A percentile compares a stretch with the other conserved stretches of the same genome.
These are phyloP conservation scores for Casuarina equisetifolia DNA, from an alignment of 306 rosid species.

Conservation along the genomic window DNA sequence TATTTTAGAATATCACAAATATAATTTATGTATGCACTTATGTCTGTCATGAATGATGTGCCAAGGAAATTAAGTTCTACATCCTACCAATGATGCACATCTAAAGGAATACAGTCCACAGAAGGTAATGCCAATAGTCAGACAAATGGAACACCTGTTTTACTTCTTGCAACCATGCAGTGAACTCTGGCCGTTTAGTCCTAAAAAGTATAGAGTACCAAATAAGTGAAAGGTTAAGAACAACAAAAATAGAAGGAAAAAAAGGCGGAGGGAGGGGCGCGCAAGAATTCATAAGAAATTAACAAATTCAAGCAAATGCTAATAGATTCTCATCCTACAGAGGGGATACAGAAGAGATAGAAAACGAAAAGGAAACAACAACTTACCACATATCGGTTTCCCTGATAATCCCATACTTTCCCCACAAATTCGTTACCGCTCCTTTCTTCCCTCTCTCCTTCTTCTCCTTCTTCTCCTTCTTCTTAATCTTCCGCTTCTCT, in stretches of 20 bases:
- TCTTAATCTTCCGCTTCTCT: constrained; percentile 40
- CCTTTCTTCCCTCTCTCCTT: constrained; percentile 78
- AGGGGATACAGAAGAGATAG: too few species aligned
- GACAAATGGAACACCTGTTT: constrained; percentile 62
- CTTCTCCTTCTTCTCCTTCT: constrained; percentile 57
- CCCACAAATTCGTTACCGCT: constrained; percentile 90
- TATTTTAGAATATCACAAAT: background rate
- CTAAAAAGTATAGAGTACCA: constrained; percentile 45
- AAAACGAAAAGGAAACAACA: background rate
- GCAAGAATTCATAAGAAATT: background rate
- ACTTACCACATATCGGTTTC: constrained; percentile 98
- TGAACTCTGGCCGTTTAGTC: constrained; percentile 95
- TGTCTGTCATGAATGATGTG: background rate
- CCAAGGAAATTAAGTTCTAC: constrained; percentile 3
- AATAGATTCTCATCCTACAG: background rate
- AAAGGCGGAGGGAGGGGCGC: background rate
- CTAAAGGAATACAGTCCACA: background rate
- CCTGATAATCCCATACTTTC: constrained; percentile 77
- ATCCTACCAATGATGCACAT: background rate
- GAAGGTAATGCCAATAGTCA: too few species aligned
- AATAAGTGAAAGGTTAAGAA: background rate
- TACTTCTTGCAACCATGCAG: constrained; percentile 95
- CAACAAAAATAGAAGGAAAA: background rate
- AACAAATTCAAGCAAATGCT: constrained; percentile 1
- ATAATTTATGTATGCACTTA: too few species aligned